A percentile compares a stretch with the other conserved stretches of the same genome.
These are phyloP conservation scores for Leccinellum luteum DNA, from an alignment of 768 basidiomycete species.

Conservation along the genomic window DNA sequence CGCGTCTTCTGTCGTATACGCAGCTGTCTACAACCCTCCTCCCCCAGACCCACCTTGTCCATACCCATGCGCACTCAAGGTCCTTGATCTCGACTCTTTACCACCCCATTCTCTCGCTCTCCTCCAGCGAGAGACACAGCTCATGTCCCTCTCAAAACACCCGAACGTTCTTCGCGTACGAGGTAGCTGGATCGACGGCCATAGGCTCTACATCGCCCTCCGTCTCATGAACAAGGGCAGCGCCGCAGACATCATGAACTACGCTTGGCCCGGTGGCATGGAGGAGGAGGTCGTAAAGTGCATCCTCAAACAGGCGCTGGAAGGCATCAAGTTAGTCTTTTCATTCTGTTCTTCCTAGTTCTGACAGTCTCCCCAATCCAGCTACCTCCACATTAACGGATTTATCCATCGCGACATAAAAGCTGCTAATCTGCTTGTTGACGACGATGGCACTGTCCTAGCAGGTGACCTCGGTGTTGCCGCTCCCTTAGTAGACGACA, in stretches of 20 bases:
- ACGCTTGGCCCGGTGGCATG: constrained; percentile 86
- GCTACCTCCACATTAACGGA: constrained; percentile 85
- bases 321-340: constrained; percentile 77
- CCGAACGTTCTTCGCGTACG: constrained; percentile 92
- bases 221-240: constrained; percentile 90
- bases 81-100: constrained; percentile 81
- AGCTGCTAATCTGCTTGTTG: constrained; percentile 89
- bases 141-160: constrained; percentile 91
- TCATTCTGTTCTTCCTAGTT: not conserved
- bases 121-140: constrained; percentile 79
- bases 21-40: constrained; percentile 60
- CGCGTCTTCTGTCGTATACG: constrained; percentile 87
- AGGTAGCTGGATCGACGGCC: constrained; percentile 84
- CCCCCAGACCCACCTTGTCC: constrained; percentile 34
- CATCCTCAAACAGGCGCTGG: constrained; percentile 79
- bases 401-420: constrained; percentile 95
- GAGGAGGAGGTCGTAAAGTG: constrained; percentile 87
- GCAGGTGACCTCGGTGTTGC: constrained; percentile 93
- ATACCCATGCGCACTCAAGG: constrained; percentile 79
- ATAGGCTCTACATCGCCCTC: constrained; percentile 81
- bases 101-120: constrained; percentile 68
- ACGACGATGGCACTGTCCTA: constrained; percentile 87
- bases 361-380: constrained; percentile 27
- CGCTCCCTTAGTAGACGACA: constrained; percentile 73
- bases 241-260: constrained; percentile 80